phyloP scores from a whole-genome alignment of 2,329 filamentous ascomycete species.

The Fusarium torreyae region DNA sequence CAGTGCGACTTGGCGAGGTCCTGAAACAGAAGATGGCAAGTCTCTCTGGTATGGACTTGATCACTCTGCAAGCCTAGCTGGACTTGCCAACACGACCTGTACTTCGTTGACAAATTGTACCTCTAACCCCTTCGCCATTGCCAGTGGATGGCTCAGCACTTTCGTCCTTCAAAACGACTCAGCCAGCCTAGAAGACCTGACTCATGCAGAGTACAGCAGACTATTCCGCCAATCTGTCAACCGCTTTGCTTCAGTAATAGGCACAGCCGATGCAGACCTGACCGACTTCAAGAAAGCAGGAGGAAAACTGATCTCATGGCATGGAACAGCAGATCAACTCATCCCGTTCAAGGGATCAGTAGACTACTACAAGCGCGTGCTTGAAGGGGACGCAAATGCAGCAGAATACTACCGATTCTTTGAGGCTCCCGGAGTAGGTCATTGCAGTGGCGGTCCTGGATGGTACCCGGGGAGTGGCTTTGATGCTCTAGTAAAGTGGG shows the following conservation, averaged over 20 bases:
- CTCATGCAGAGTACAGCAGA: not conserved
- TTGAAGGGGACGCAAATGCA: not conserved
- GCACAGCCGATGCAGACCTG: slow-evolving; percentile 32
- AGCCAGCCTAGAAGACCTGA: not conserved
- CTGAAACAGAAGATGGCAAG: slow-evolving; percentile 13
- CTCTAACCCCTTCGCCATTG: slow-evolving; percentile 17
- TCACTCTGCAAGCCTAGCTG: not conserved
- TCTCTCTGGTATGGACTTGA: slow-evolving; percentile 37
- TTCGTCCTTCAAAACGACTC: slow-evolving; percentile 18
- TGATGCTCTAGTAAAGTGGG: slow-evolving; percentile 31
- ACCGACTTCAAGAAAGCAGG: slow-evolving; percentile 29
- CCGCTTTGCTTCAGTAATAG: slow-evolving; percentile 35
- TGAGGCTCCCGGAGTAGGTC: slow-evolving; percentile 30
- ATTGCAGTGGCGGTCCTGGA: slow-evolving; percentile 21
- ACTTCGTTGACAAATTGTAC: slow-evolving; percentile 2
- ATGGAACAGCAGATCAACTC: slow-evolving; percentile 37
- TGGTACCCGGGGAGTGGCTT: slow-evolving; percentile 25
- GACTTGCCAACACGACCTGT: slow-evolving; percentile 27
- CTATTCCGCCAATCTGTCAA: slow-evolving; percentile 31
- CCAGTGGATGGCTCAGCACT: slow-evolving; percentile 10
- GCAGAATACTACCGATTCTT: slow-evolving; percentile 37
- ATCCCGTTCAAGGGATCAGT: slow-evolving; percentile 29
- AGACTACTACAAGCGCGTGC: slow-evolving; percentile 31
- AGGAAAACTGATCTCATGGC: slow-evolving; percentile 40
- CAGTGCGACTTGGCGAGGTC: slow-evolving; percentile 21